phyloP scores from a whole-genome alignment of 768 basidiomycete genomes.

The Collybiopsis confluens region DNA sequence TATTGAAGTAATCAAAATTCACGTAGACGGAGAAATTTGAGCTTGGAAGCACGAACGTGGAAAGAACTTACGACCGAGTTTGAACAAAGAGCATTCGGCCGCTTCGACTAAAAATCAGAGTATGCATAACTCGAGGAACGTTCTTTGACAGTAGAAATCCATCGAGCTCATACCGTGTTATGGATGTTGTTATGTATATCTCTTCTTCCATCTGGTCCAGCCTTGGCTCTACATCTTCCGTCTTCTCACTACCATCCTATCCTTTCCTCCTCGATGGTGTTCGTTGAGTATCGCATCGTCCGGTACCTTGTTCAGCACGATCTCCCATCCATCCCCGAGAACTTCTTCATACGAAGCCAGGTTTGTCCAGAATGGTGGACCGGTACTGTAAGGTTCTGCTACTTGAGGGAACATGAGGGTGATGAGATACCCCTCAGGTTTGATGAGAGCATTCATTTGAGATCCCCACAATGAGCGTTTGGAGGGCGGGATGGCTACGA shows the following conservation, averaged over 20 bases:
- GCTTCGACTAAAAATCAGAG: too few species aligned
- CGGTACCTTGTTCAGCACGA: conserved; percentile 50
- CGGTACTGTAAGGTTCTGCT: conserved; percentile 32
- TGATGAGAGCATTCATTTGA: conserved; percentile 52
- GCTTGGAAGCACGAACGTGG: too few species aligned
- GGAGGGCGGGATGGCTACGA: conserved; percentile 63
- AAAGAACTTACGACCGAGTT: too few species aligned
- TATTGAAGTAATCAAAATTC: too few species aligned
- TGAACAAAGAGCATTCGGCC: too few species aligned
- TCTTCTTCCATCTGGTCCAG: too few species aligned
- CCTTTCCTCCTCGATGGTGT: conserved; percentile 42
- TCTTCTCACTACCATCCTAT: conserved; percentile 54
- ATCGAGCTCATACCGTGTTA: too few species aligned
- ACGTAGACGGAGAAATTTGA: too few species aligned
- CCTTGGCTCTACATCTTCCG: too few species aligned
- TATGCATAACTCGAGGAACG: too few species aligned
- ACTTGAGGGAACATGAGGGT: conserved; percentile 57
- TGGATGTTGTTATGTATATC: too few species aligned
- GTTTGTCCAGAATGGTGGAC: conserved; percentile 62
- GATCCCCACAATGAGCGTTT: conserved; percentile 52
- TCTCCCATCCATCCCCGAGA: conserved; percentile 44
- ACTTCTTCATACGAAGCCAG: conserved; percentile 52
- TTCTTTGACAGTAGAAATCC: too few species aligned
- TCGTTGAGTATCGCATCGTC: conserved; percentile 26
- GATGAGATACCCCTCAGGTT: conserved; percentile 60